These are phyloP conservation scores for Claviceps arundinis DNA, from an alignment of 2,329 filamentous ascomycete genomes.

Conservation along the genomic window DNA sequence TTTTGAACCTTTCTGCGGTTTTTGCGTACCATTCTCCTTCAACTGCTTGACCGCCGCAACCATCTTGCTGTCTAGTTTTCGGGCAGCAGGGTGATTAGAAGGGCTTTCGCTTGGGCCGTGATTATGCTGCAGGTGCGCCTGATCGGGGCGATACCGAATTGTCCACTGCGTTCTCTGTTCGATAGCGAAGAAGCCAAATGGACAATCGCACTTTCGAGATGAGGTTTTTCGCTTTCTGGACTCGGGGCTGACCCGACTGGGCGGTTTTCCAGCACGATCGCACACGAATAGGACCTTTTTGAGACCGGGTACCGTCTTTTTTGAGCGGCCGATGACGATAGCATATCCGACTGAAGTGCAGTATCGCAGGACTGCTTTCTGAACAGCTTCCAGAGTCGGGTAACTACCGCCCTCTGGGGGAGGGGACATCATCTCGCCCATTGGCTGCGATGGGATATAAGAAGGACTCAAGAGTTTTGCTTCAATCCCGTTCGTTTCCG, in stretches of 20 bases:
- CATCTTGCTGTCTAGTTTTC: constrained; percentile 54
- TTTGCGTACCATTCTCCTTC: constrained; percentile 47
- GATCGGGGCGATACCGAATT: constrained; percentile 49
- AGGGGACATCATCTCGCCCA: constrained; percentile 47
- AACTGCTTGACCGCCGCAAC: constrained; percentile 53
- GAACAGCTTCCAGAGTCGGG: constrained; percentile 49
- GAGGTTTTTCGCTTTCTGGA: constrained; percentile 52
- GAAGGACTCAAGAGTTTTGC: constrained; percentile 35
- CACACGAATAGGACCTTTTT: constrained; percentile 58
- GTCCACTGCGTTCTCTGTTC: constrained; percentile 56
- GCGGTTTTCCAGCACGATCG: constrained; percentile 50
- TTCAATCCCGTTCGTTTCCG: constrained; percentile 29
- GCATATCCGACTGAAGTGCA: constrained; percentile 55
- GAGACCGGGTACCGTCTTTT: constrained; percentile 52
- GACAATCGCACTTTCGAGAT: constrained; percentile 55
- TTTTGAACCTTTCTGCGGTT: constrained; percentile 3
- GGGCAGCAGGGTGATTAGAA: constrained; percentile 50
- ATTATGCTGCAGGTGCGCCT: constrained; percentile 45
- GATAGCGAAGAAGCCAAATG: constrained; percentile 57
- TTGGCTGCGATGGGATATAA: constrained; percentile 38
- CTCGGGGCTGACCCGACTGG: constrained; percentile 48
- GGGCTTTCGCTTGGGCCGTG: constrained; percentile 54
- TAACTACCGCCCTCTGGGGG: constrained; percentile 53
- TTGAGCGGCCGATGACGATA: constrained; percentile 54
- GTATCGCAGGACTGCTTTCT: constrained; percentile 50